phyloP scores from a whole-genome alignment of 345 rosid genomes.

The Acer yangbiense region DNA sequence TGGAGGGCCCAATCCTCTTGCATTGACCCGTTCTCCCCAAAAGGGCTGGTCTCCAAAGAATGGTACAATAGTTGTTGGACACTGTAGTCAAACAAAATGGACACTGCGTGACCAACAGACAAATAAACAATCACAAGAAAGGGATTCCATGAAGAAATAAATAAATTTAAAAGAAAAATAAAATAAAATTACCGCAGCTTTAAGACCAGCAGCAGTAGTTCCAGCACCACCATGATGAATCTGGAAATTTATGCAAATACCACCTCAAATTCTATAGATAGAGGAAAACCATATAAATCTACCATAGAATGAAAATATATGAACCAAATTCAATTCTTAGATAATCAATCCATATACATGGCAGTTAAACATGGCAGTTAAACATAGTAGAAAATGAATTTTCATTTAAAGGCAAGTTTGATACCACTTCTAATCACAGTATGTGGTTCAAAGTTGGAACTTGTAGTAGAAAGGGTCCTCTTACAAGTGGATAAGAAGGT shows the following conservation, averaged over 20 bases:
- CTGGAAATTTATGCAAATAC: constrained; percentile 23
- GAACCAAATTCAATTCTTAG: background rate
- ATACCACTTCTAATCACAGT: background rate
- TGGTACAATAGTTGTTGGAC: constrained; percentile 62
- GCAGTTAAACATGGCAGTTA: background rate
- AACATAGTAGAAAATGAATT: background rate
- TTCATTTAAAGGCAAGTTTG: background rate
- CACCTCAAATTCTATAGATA: background rate
- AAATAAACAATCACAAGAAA: background rate
- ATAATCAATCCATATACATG: background rate
- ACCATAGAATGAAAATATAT: background rate
- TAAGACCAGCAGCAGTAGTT: constrained; percentile 68
- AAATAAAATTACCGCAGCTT: constrained; percentile 47
- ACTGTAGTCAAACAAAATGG: constrained; percentile 27
- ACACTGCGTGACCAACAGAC: background rate
- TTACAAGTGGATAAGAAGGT: background rate
- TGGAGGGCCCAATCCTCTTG: constrained; percentile 52
- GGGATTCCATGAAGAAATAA: background rate
- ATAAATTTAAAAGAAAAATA: background rate
- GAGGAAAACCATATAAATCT: background rate
- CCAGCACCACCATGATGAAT: constrained; percentile 69
- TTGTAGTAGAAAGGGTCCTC: background rate
- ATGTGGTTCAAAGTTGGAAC: background rate
- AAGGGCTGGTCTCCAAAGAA: constrained; percentile 69
- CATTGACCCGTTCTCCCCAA: constrained; percentile 67